phyloP scores from a whole-genome alignment of 1,284 basidiomycete genomes.

The Spongispora temasekensis region DNA sequence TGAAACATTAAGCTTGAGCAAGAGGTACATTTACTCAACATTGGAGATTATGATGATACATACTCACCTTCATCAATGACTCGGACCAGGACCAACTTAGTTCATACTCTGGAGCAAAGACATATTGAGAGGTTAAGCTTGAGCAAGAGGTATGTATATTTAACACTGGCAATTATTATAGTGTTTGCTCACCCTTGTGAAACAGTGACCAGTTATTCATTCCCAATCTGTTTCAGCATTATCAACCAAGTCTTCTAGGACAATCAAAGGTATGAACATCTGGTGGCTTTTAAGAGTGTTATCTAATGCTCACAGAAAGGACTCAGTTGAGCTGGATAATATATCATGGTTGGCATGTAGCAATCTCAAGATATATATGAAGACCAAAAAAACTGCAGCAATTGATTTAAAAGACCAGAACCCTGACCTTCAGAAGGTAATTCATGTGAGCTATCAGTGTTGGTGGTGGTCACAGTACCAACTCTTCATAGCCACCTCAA shows the following conservation, averaged over 20 bases:
- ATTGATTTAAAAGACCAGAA: not conserved
- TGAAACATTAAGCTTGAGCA: not conserved
- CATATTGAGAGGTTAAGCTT: too few species aligned
- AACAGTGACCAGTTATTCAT: not conserved
- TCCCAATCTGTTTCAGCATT: not conserved
- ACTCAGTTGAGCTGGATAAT: not conserved
- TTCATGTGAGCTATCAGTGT: not conserved
- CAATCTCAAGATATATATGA: not conserved
- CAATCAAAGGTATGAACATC: not conserved
- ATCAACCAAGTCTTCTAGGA: not conserved
- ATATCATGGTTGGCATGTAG: not conserved
- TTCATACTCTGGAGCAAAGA: too few species aligned
- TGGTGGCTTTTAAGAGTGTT: not conserved
- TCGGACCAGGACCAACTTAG: too few species aligned
- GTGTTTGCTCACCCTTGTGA: not conserved
- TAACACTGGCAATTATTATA: too few species aligned
- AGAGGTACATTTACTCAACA: not conserved
- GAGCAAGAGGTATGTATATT: too few species aligned
- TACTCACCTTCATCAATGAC: too few species aligned
- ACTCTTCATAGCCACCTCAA: not conserved
- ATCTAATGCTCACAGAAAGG: not conserved
- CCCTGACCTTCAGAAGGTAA: not conserved
- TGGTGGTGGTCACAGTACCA: too few species aligned
- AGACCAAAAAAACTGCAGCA: not conserved
- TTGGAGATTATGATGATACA: not conserved